Evolutionary conservation across 2,329 filamentous ascomycete species (phyloP).

Genomic region (Amphichorda felina): DNA sequence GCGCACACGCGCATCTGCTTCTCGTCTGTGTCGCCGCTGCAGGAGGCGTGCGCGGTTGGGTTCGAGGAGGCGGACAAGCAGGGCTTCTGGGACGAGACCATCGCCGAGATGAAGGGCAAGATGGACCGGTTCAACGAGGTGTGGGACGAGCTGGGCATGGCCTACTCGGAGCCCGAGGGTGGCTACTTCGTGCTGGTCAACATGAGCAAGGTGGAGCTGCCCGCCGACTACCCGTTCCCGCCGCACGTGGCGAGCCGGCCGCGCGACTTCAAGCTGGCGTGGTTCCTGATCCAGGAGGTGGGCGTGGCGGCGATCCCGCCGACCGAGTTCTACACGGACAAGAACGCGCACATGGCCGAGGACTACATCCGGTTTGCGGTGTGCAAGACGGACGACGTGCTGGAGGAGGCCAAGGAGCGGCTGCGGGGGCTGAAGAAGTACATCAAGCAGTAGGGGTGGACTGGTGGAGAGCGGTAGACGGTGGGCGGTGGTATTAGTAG

Average conservation of each 20-base stretch:
- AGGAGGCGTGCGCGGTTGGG: slow-evolving; percentile 87
- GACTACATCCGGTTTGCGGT: slow-evolving; percentile 93
- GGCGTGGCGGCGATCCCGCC: slow-evolving; percentile 94
- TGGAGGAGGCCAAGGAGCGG: slow-evolving; percentile 68
- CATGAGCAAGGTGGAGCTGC: slow-evolving; percentile 76
- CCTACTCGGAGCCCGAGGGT: slow-evolving; percentile 86
- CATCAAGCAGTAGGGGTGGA: slow-evolving; percentile 26
- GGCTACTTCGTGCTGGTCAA: slow-evolving; percentile 97
- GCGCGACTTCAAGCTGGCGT: slow-evolving; percentile 86
- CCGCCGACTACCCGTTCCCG: slow-evolving; percentile 77
- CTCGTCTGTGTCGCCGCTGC: slow-evolving; percentile 81
- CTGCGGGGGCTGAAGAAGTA: slow-evolving; percentile 63
- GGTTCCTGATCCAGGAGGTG: slow-evolving; percentile 95
- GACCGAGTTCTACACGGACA: slow-evolving; percentile 89
- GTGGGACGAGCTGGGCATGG: slow-evolving; percentile 62
- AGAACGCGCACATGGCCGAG: slow-evolving; percentile 74
- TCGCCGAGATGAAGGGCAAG: slow-evolving; percentile 81
- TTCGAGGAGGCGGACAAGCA: slow-evolving; percentile 81
- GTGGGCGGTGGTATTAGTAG: too few species aligned
- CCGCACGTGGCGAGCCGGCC: slow-evolving; percentile 76
- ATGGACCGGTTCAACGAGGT: slow-evolving; percentile 77
- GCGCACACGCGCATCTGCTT: slow-evolving; percentile 97
- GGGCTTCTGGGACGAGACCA: slow-evolving; percentile 78
- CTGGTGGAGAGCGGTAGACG: too few species aligned
- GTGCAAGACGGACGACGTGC: slow-evolving; percentile 83